These are phyloP conservation scores for Rugonectria rugulosa DNA, from an alignment of 2,329 filamentous ascomycete species.

Conservation along the genomic window DNA sequence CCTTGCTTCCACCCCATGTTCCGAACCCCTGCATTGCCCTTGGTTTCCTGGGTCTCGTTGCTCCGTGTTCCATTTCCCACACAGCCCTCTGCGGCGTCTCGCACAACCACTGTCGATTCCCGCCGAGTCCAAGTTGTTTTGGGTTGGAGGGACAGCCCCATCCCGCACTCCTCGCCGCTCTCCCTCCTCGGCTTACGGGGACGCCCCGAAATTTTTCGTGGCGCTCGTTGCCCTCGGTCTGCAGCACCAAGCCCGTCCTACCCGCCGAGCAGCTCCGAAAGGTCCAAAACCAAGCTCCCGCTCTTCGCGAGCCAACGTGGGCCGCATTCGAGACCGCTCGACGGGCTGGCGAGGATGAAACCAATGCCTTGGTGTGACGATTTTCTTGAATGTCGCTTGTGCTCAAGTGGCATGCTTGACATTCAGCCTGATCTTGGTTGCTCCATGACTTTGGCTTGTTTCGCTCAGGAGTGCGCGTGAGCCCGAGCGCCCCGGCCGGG, in stretches of 20 bases:
- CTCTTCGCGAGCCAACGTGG: slow-evolving; percentile 1
- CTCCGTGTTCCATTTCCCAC: slow-evolving; percentile 26
- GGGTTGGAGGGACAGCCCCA: slow-evolving; percentile 17
- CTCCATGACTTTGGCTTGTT: not conserved
- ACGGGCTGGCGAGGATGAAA: slow-evolving; percentile 1
- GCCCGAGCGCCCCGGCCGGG: slow-evolving; percentile 36
- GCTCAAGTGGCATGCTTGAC: not conserved
- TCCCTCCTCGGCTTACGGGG: slow-evolving; percentile 32
- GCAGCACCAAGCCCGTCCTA: slow-evolving; percentile 17
- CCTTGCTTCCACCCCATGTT: slow-evolving; percentile 24
- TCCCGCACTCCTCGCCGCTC: slow-evolving; percentile 32
- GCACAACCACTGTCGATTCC: slow-evolving; percentile 11
- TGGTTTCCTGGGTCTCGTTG: slow-evolving; percentile 23
- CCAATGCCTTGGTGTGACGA: too few relatives aligned
- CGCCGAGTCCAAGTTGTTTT: slow-evolving; percentile 28
- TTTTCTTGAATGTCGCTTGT: too few relatives aligned
- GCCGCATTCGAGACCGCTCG: too few relatives aligned
- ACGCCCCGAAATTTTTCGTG: slow-evolving; percentile 29
- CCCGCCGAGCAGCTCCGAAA: slow-evolving; percentile 18
- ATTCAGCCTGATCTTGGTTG: slow-evolving; percentile 4
- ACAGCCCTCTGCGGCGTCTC: slow-evolving; percentile 28
- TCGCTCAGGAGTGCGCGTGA: slow-evolving; percentile 14
- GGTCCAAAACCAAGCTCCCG: slow-evolving; percentile 3
- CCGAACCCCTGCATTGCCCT: slow-evolving; percentile 19
- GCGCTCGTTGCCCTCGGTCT: slow-evolving; percentile 1